Evolutionary conservation across 331 rosid species (phyloP).

Genomic region (Malus hybrid): DNA sequence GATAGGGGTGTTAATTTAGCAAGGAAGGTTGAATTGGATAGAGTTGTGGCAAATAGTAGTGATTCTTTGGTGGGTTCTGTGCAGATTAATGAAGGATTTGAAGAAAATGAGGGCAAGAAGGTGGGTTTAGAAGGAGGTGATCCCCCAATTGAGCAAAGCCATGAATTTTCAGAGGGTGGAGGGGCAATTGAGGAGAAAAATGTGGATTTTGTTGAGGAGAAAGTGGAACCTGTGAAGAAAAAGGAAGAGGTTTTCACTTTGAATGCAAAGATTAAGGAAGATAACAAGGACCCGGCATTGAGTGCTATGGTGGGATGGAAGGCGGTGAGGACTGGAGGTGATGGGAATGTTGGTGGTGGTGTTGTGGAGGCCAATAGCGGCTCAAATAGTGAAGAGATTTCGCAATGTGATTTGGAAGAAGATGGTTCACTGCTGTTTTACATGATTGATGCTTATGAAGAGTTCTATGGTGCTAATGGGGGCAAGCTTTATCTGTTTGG

Average conservation of each 20-base stretch:
- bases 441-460: conserved; percentile 78
- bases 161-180: conserved; percentile 14
- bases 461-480: conserved; percentile 62
- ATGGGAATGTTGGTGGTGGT: conserved; percentile 9
- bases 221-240: conserved; percentile 23
- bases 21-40: background rate
- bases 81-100: conserved; percentile 7
- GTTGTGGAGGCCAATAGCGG: conserved; percentile 21
- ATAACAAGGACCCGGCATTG: conserved; percentile 42
- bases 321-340: conserved; percentile 46
- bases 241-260: conserved; percentile 42
- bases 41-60: conserved; percentile 8
- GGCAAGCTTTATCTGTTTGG: conserved; percentile 87
- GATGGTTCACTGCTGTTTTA: conserved; percentile 73
- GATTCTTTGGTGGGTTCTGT: conserved; percentile 24
- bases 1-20: conserved; percentile 7
- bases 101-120: conserved; percentile 17
- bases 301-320: conserved; percentile 77
- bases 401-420: conserved; percentile 43
- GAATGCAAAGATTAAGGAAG: conserved; percentile 59
- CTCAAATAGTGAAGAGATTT: conserved; percentile 27
- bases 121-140: conserved; percentile 15
- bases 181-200: conserved; percentile 30
- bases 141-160: conserved; percentile 1
- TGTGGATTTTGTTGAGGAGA: conserved; percentile 24